Base-by-base conservation (phyloP, 1,139 yeast genomes). In the Geotrichum europaeum region DNA sequence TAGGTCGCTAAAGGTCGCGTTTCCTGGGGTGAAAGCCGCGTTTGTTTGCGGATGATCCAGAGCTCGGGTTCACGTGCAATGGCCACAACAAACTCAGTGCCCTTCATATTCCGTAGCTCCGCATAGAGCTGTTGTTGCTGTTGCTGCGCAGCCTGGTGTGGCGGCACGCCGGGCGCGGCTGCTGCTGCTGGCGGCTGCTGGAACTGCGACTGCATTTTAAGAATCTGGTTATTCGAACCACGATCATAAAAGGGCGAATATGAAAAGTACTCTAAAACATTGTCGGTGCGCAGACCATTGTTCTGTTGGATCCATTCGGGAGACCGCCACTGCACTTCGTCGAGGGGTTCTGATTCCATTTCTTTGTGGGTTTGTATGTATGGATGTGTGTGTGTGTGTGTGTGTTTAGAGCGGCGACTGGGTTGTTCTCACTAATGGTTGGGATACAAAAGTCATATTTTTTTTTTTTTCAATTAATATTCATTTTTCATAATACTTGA, bases 261-360 rank as follows among this genome's bases (percentile, higher is more conserved):
- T 4, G 97, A 79, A 72, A 95, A 91, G 74, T 94, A 94, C 65
- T 94, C 99, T 22, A 94, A 79, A 1, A 94, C 97, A 70, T 92
- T 94, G 60, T 87, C 96, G 0, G 96, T 87, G 58, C 91, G 81
- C 30, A 94, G 81, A 0, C 96, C 73, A 4, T 76, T 97, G 70
- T 86, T 84, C 62, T 86, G 84, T 72, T 90, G 96, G 66, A 94
- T 90, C 92, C 97, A 94, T 73, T 94, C 99, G 0, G 99, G 99
- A 6, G 95, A 87, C 66, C 92, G 84, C 99, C 99, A 94, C 73
- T 92, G 98, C 57, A 94, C 81, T 71, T 94, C 98, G 71, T 92
- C 97, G 56, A 90, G 69, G 30, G 63, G 64, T n/a, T 57, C 61
- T 10, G 54, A 49, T 52, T 59, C 58, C 62, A 59, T 59, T 51